Base-by-base conservation (phyloP, 345 rosid genomes). In the Erysimum cheiranthoides region DNA sequence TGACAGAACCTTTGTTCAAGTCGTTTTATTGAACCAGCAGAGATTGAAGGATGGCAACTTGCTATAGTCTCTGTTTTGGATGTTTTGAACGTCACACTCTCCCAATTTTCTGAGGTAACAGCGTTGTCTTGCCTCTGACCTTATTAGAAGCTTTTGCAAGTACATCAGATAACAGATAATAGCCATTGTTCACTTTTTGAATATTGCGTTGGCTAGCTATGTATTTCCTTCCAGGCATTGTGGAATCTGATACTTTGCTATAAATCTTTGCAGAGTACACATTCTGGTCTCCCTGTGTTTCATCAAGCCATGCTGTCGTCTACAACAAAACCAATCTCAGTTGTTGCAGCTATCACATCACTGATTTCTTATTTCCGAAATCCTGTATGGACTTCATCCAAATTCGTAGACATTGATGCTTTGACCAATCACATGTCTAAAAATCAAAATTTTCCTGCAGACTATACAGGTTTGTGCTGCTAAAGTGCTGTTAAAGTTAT, bases 11-110 rank as follows among this genome's bases (percentile, higher is more conserved):
- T 94, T 66, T 83, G 81, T 61, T 83, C 79, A 74, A 83, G 84
- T 82, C 95, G 92, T 49, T 80, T 81, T 49, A 54, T 87, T 78
- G 93, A 87, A 79, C 80, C 82, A 75, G 42, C 61, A 46, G 98
- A 94, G 78, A 86, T 89, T 78, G 96, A 92, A 82, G 99, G 96
- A 78, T 80, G 89, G 82, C 88, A 88, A 75, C 90, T 70, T 73
- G 89, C 97, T 58, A 86, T 95, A 72, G 73, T 64, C 66, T 88
- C 97, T 83, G 91, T 84, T 77, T 85, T 95, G 77, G 92, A 90
- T 66, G 75, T 86, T 72, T 71, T 91, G n/a, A 73, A 79, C 69
- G 57, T 53, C 71, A 82, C 84, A 81, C 89, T 92, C 67, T 84
- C 89, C 73, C 85, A 83, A 57, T 82, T 78, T 61, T 85, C 89